Conservation (phyloP, 768 basidiomycete species). For the Fomitopsis serialis region DNA sequence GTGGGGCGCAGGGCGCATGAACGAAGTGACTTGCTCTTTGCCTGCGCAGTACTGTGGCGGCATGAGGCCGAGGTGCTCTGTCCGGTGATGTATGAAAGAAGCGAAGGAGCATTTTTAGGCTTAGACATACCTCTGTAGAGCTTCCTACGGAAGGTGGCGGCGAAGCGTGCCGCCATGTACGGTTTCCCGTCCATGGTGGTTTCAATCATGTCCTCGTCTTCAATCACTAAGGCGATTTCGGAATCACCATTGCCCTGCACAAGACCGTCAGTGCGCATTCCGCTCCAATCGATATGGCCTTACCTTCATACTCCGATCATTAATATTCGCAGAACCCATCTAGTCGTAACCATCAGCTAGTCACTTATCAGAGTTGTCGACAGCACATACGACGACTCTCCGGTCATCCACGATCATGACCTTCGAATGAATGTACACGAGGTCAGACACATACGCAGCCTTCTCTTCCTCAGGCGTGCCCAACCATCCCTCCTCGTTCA, state of each 20-base stretch:
- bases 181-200: slow-evolving; percentile 74
- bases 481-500: slow-evolving; percentile 77
- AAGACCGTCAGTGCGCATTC: background rate
- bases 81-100: slow-evolving; percentile 2
- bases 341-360: slow-evolving; percentile 20
- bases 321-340: slow-evolving; percentile 94
- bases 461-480: slow-evolving; percentile 82
- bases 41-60: slow-evolving; percentile 54
- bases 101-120: background rate
- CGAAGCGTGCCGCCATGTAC: slow-evolving; percentile 74
- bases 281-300: background rate
- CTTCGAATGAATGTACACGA: slow-evolving; percentile 82
- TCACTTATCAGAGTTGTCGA: background rate
- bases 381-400: slow-evolving; percentile 69
- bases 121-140: slow-evolving; percentile 71
- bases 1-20: slow-evolving; percentile 77
- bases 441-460: slow-evolving; percentile 70
- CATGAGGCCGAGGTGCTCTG: slow-evolving; percentile 87
- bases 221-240: slow-evolving; percentile 89
- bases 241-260: slow-evolving; percentile 82
- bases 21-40: slow-evolving; percentile 38
- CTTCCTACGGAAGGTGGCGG: slow-evolving; percentile 75
- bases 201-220: slow-evolving; percentile 76
- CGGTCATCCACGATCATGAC: slow-evolving; percentile 94
- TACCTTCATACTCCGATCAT: slow-evolving; percentile 80